These are phyloP conservation scores for Anisodus tanguticus DNA, from an alignment of 257 asterid species.

Conservation along the genomic window DNA sequence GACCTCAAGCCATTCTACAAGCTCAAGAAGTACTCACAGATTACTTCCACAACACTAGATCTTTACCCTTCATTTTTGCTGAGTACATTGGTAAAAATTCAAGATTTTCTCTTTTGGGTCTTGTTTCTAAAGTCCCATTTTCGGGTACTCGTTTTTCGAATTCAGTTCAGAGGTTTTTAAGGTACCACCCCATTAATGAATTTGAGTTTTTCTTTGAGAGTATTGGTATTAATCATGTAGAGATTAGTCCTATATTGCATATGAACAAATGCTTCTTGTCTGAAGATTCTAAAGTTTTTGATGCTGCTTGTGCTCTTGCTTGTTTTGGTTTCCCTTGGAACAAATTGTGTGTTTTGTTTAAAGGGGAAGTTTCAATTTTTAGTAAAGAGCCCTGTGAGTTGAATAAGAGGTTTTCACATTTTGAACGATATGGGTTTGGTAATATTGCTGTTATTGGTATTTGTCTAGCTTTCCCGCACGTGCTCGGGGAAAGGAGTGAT, in stretches of 20 bases:
- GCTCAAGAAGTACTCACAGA: constrained; percentile 58
- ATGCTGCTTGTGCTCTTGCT: constrained; percentile 54
- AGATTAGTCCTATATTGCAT: constrained; percentile 36
- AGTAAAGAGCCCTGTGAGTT: constrained; percentile 36
- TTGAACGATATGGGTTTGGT: constrained; percentile 49
- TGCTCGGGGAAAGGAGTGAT: constrained; percentile 33
- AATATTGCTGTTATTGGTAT: constrained; percentile 51
- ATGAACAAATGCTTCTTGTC: constrained; percentile 47
- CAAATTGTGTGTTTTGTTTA: constrained; percentile 54
- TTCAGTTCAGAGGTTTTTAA: constrained; percentile 53
- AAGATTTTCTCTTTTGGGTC: constrained; percentile 46
- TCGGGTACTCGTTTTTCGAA: constrained; percentile 35
- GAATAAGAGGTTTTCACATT: constrained; percentile 38
- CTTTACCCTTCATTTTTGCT: constrained; percentile 60
- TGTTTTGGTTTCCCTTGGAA: constrained; percentile 69
- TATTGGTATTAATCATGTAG: constrained; percentile 49
- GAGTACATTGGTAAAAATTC: constrained; percentile 59
- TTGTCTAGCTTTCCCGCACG: constrained; percentile 61
- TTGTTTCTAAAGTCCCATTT: constrained; percentile 51
- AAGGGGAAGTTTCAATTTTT: constrained; percentile 39
- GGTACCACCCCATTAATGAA: constrained; percentile 76
- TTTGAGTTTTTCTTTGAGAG: constrained; percentile 67
- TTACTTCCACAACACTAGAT: constrained; percentile 67
- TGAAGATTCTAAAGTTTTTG: constrained; percentile 53
- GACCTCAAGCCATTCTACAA: constrained; percentile 53